Base-by-base conservation (phyloP, 192 early-diverging fungal species). In the Coemansia sp. region DNA sequence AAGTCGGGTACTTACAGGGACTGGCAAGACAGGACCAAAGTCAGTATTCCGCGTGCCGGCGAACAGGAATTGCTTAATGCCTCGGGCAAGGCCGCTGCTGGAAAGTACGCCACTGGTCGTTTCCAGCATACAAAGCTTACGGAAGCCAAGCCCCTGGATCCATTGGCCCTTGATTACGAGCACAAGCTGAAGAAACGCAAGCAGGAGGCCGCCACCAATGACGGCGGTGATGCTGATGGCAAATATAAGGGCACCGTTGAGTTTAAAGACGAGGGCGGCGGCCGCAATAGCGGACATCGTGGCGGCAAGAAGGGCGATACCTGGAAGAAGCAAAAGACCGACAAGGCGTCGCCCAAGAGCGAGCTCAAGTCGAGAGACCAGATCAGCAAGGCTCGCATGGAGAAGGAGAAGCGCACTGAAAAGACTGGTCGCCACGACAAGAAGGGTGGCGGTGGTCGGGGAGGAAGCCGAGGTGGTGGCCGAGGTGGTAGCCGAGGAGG, bases 21-120 rank as follows among this genome's bases (percentile, higher is more conserved):
- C 40, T 99, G 97, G 97, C 88, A 93, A 69, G 91, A 95, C 61
- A 91, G 93, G 79, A 95, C 88, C 46, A 88, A 91, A 68, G 84
- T 91, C 26, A 65, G 65, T 20, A 62, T 98, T 13, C 97, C 97
- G 11, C 87, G 92, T 13, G 74, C 84, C 11, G 97, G 97, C 60
- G 97, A 99, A 66, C 74, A 79, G 61, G 97, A 99, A 75, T 79
- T 95, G 40, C 45, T 24, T 9, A 67, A 75, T 63, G 65, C 78
- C 0, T 66, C 69, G 1, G 35, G 56, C 5, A 71, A 43, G n/a
- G 76, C 82, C 4, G 69, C 83, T 3, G 82, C 72, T 2, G 76
- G 76, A 34, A 65, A 77, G 24, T 67, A 86, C 31, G 71, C 81
- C 0, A 78, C 69, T 13, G 86, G 87, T 28, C 63, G 85, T 28